Evolutionary conservation across 768 basidiomycete genomes (phyloP), one percentile per base, ranked within the genome.

Genomic region (Pisolithus microcarpus): DNA sequence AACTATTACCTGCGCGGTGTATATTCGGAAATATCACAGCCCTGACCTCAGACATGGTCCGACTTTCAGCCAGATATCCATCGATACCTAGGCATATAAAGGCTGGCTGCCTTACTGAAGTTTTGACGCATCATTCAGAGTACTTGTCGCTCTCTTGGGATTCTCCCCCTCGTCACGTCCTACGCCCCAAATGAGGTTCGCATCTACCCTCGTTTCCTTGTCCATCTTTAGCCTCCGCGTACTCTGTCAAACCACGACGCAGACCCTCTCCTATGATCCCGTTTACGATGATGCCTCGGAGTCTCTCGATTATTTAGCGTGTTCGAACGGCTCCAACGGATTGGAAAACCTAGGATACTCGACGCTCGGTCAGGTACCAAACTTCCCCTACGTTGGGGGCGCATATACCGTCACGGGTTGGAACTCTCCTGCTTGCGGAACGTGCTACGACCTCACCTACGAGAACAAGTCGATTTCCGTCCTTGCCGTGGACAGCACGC

Each of bases 311-410:
- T 64, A 57, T 3, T 72, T 78, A 37, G 69, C 73, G 40, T 81
- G 80, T 67, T 78, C 77, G 1, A 67, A 77, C 55, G 81, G 82
- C 8, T 52, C 64, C 21, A 67, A 80, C 49, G 82, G 82, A 13
- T 67, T 85, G 19, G 31, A 72, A 11, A 70, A 72, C 13, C 64
- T 43, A 18, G 72, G 60, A 23, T 83, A 70, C 65, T 71, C 65
- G 4, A 81, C 74, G 36, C 78, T 83, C 46, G 71, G 68, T 13
- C 65, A 68, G 36, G 63, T 85, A 26, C 81, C 82, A 2, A 66
- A 65, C 43, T 86, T 82, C 70, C 81, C 83, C 1, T 61, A 70
- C 62, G 79, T 85, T 58, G 82, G 80, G 28, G 82, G 77, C 1
- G 77, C 72, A 1, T 67, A 71, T 15, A 78, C 73, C 36, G 68